Conservation (phyloP, 164 flowering plant genomes). For the Malania oleifera region DNA sequence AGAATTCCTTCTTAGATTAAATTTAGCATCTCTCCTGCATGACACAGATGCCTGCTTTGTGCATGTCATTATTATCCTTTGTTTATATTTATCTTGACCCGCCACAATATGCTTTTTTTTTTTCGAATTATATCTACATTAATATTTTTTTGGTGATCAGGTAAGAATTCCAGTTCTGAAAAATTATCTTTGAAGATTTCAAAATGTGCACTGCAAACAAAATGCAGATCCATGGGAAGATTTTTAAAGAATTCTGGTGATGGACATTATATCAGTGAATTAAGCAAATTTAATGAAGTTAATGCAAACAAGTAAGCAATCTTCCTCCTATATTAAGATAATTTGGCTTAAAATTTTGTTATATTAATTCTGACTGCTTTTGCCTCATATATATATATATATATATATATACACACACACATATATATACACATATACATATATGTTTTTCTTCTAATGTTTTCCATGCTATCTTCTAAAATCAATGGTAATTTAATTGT, state of each 20-base stretch:
- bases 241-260: constrained; percentile 13
- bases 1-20: no score
- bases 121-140: not conserved
- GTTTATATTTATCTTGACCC: no score
- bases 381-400: no score
- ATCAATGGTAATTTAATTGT: not conserved
- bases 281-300: constrained; percentile 7
- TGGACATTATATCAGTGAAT: constrained; percentile 4
- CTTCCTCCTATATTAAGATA: not conserved
- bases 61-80: no score
- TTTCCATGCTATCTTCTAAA: not conserved
- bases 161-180: constrained; percentile 16
- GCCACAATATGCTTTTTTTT: not conserved
- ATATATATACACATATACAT: no score
- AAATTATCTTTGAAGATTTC: constrained; percentile 15
- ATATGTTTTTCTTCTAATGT: not conserved
- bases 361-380: no score
- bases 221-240: constrained; percentile 10
- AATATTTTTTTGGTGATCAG: constrained; percentile 13
- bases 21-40: no score
- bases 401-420: no score
- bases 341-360: not conserved
- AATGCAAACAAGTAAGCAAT: constrained; percentile 28
- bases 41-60: no score
- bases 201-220: constrained; percentile 14